Percentiles rank a stretch among this genome's conserved stretches.
These are phyloP conservation scores for Pugionium cornutum DNA, from an alignment of 345 rosid genomes.

Conservation along the genomic window DNA sequence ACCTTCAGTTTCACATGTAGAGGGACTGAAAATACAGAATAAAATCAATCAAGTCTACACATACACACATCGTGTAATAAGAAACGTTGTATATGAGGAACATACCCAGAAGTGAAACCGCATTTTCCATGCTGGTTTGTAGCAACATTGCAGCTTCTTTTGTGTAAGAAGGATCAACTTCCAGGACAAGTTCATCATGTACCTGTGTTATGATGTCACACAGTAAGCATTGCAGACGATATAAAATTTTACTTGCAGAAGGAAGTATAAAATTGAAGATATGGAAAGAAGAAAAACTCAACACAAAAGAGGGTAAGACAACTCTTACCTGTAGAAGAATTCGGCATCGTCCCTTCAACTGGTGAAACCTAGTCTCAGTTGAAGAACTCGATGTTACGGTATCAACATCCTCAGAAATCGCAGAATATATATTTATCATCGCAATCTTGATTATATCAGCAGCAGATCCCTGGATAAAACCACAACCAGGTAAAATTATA, in stretches of 20 bases:
- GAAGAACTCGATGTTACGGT: conserved; percentile 45
- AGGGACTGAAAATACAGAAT: conserved; percentile 59
- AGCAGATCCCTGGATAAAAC: conserved; percentile 77
- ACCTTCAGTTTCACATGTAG: conserved; percentile 77
- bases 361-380: conserved; percentile 50
- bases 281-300: conserved; percentile 7
- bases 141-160: conserved; percentile 76
- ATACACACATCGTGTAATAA: neutral
- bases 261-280: neutral
- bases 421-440: conserved; percentile 71
- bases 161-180: conserved; percentile 68
- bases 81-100: neutral
- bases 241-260: neutral
- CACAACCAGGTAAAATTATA: conserved; percentile 16
- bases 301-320: neutral
- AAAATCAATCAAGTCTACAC: neutral
- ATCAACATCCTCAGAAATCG: conserved; percentile 54
- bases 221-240: neutral
- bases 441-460: conserved; percentile 97
- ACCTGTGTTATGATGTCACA: conserved; percentile 49
- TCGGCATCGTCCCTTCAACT: conserved; percentile 74
- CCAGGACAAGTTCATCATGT: conserved; percentile 90
- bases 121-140: conserved; percentile 76
- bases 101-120: conserved; percentile 71
- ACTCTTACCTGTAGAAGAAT: conserved; percentile 79